A percentile compares a stretch with the other conserved stretches of the same genome.
Evolutionary conservation across 2,329 filamentous ascomycete species (phyloP).

Genomic region (Sporothrix pallida): DNA sequence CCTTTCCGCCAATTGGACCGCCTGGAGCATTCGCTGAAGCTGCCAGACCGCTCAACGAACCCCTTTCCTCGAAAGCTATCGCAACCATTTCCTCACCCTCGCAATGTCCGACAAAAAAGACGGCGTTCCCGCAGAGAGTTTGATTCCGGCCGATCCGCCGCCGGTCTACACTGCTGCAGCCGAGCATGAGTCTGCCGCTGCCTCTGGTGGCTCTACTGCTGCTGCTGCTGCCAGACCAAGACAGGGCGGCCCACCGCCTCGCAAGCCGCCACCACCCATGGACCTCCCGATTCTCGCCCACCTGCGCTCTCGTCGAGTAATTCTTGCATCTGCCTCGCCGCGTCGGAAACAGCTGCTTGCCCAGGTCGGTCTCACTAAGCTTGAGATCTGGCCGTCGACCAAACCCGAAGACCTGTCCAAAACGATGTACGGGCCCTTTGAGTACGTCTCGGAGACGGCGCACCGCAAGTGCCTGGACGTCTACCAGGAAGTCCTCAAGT

Average conservation of each 20-base stretch:
- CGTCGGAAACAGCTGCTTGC: constrained; percentile 80
- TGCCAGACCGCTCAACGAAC: neutral
- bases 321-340: constrained; percentile 90
- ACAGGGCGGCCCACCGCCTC: constrained; percentile 38
- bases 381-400: constrained; percentile 84
- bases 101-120: constrained; percentile 34
- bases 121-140: neutral
- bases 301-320: constrained; percentile 78
- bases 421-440: constrained; percentile 72
- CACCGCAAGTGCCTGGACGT: constrained; percentile 82
- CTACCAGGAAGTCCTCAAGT: constrained; percentile 53
- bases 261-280: constrained; percentile 67
- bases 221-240: constrained; percentile 42
- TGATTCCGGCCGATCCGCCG: constrained; percentile 49
- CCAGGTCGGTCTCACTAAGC: constrained; percentile 75
- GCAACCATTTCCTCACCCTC: neutral
- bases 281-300: constrained; percentile 78
- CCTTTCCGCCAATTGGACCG: neutral
- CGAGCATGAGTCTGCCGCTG: constrained; percentile 45
- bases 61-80: neutral
- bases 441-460: constrained; percentile 90
- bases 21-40: neutral
- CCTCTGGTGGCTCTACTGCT: constrained; percentile 39
- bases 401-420: constrained; percentile 88
- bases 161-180: constrained; percentile 54